Evolutionary conservation across 495 filamentous ascomycete genomes (phyloP), one percentile per base, ranked within the genome.

Genomic region (Tuber brumale): DNA sequence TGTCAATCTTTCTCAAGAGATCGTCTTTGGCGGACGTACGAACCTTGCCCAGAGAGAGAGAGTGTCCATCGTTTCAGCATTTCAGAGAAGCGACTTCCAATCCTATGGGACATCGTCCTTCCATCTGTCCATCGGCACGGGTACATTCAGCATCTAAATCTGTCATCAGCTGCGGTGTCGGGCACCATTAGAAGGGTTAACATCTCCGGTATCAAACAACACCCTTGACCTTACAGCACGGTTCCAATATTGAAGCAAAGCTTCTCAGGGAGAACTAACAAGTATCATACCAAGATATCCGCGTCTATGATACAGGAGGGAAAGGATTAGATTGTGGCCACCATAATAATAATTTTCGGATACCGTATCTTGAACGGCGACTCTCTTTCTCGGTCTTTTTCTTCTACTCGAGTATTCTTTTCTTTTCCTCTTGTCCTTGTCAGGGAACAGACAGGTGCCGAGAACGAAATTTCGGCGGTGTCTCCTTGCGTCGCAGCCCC

Each of bases 401-500:
- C n/a, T 16, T 3, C 16, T 61, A 0, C n/a, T 27, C 18, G n/a
- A n/a, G n/a, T 16, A 14, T 12, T 61, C 7, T n/a, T 2, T 31
- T 57, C 7, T 10, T n/a, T n/a, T 8, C 5, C 19, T n/a, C 19
- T n/a, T 31, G 14, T 66, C n/a, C 57, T 66, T 35, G 27, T 66
- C 57, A 14, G 27, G 57, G 7, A 35, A 35, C 27, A 66, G 27
- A 66, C 27, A 35, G 27, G 57, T 66, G 57, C 57, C 57, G 57
- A 66, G 57, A 66, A 14, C 31, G 27, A 66, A 66, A 66, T 79
- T 78, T 79, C 43, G 35, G 76, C 70, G 44, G 70, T 70, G 48
- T 79, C 76, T 79, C 78, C 78, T 80, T 80, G 77, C 78, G 79
- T 80, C 51, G 72, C 57, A 79, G 76, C 78, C 76, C 77, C 77